Percentiles rank a stretch among this genome's conserved stretches.
These are phyloP conservation scores for Xylaria digitata DNA, from an alignment of 2,329 filamentous ascomycete genomes.

Conservation along the genomic window DNA sequence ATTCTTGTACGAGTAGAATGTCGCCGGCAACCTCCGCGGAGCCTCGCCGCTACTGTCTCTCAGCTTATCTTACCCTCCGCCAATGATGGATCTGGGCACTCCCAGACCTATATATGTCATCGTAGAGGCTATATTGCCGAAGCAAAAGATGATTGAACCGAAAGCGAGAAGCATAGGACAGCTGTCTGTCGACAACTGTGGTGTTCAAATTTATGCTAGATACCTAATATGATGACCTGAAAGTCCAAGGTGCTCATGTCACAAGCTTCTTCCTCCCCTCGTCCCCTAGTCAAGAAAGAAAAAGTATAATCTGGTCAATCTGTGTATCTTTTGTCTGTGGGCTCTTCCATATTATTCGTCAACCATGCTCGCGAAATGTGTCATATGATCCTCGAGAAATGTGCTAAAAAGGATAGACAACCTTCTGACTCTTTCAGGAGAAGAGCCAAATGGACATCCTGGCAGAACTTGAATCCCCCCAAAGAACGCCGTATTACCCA, in stretches of 20 bases:
- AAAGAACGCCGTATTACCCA: conserved; percentile 30
- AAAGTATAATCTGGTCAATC: conserved; percentile 10
- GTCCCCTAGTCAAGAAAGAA: not conserved
- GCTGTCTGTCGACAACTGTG: not conserved
- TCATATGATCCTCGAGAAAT: conserved; percentile 17
- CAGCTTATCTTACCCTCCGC: conserved; percentile 17
- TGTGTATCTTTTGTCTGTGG: not conserved
- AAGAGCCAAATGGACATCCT: conserved; percentile 23
- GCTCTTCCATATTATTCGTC: conserved; percentile 14
- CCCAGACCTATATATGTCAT: not conserved
- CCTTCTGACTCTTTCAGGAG: not conserved
- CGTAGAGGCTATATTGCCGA: not conserved
- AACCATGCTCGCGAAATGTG: conserved; percentile 26
- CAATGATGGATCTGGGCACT: not conserved
- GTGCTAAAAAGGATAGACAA: conserved; percentile 16
- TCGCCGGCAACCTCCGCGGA: conserved; percentile 14
- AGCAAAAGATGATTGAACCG: not conserved
- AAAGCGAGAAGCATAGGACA: not conserved
- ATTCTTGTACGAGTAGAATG: not conserved
- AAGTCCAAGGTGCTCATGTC: conserved; percentile 18
- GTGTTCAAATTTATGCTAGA: conserved; percentile 19
- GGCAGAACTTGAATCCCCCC: conserved; percentile 22
- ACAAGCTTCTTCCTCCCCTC: conserved; percentile 9
- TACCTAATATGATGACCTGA: conserved; percentile 15
- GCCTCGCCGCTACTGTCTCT: conserved; percentile 10